These are phyloP conservation scores for Cubamyces sp. DNA, from an alignment of 768 basidiomycete species.

Conservation along the genomic window DNA sequence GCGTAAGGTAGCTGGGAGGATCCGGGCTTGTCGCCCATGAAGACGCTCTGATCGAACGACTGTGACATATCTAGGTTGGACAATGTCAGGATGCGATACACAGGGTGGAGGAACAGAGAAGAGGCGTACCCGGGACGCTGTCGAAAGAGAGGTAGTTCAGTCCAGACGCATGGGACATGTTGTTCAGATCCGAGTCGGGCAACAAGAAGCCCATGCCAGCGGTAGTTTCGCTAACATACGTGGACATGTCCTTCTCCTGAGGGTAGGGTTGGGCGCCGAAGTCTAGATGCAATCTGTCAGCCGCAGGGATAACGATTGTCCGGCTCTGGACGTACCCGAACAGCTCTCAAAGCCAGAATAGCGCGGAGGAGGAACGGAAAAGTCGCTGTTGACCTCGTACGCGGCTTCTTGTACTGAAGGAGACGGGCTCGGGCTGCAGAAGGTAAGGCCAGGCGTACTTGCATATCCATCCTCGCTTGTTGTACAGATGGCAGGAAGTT, in stretches of 20 bases:
- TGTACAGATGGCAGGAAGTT: neutral
- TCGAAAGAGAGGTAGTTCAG: neutral
- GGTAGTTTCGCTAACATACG: neutral
- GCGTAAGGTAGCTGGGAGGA: neutral
- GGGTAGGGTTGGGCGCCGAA: neutral
- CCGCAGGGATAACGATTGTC: too few species aligned
- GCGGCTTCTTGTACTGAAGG: neutral
- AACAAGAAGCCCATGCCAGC: neutral
- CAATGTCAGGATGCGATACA: too few species aligned
- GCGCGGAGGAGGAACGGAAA: neutral
- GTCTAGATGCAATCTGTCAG: neutral
- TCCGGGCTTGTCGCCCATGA: neutral
- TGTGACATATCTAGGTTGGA: neutral
- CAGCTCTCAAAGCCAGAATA: neutral
- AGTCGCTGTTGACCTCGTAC: neutral
- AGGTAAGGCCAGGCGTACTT: conserved; percentile 14
- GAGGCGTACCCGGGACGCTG: neutral
- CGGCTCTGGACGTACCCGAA: neutral
- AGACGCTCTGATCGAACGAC: neutral
- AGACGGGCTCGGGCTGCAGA: conserved; percentile 12
- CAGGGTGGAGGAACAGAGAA: neutral
- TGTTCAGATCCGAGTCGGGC: neutral
- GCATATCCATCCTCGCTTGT: conserved; percentile 2
- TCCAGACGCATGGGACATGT: neutral
- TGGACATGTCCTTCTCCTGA: neutral